phyloP scores from a whole-genome alignment of 108 stramenopile genomes.

The Nitzschia sp. region DNA sequence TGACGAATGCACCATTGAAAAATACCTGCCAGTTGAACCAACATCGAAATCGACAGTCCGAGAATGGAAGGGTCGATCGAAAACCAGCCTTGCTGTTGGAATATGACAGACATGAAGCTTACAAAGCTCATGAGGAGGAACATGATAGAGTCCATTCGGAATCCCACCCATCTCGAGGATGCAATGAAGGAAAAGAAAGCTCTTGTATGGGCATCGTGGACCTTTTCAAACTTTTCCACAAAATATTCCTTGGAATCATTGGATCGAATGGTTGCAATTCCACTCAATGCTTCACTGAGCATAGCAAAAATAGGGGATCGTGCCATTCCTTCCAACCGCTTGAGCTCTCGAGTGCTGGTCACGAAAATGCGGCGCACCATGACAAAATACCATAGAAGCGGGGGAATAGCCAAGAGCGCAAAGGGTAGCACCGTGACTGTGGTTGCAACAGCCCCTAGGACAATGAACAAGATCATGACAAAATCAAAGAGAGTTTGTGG shows the following conservation, averaged over 20 bases:
- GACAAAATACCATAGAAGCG: conserved; percentile 66
- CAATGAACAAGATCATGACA: conserved; percentile 52
- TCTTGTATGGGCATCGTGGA: conserved; percentile 67
- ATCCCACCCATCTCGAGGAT: conserved; percentile 82
- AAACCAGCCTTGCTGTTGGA: conserved; percentile 54
- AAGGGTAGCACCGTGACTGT: conserved; percentile 59
- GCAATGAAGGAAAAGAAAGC: conserved; percentile 85
- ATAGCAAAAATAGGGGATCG: conserved; percentile 79
- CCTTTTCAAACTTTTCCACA: conserved; percentile 47
- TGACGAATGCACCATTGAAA: conserved; percentile 75
- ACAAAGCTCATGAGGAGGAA: conserved; percentile 59
- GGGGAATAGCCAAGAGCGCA: conserved; percentile 57
- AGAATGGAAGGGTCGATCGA: conserved; percentile 66
- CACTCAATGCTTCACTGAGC: conserved; percentile 79
- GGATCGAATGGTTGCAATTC: conserved; percentile 84
- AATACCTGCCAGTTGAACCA: conserved; percentile 59
- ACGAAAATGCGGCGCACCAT: conserved; percentile 59
- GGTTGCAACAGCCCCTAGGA: conserved; percentile 52
- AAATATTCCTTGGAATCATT: conserved; percentile 58
- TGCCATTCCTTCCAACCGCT: conserved; percentile 73
- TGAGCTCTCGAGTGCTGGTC: conserved; percentile 67
- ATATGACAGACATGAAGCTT: conserved; percentile 71
- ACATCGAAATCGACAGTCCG: conserved; percentile 57
- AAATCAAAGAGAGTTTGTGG: conserved; percentile 62
- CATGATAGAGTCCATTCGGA: conserved; percentile 80